These are phyloP conservation scores for Homolaphlyctis polyrhiza DNA, from an alignment of 371 early-diverging fungal genomes.

Conservation along the genomic window DNA sequence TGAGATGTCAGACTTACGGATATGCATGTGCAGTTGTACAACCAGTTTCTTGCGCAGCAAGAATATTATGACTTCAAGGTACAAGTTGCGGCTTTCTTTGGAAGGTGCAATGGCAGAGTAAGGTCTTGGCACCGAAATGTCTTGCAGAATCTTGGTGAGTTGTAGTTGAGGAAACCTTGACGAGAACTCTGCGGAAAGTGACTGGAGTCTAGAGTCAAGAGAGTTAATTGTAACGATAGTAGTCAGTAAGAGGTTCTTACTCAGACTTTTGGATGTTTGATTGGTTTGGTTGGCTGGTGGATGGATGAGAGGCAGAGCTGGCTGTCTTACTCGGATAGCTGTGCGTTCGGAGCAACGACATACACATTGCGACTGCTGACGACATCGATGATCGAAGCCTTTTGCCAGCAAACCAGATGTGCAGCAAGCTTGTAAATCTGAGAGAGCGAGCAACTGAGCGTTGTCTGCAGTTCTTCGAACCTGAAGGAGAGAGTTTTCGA, in stretches of 20 bases:
- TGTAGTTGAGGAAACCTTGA: constrained; percentile 63
- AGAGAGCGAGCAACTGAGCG: constrained; percentile 82
- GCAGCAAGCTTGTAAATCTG: constrained; percentile 84
- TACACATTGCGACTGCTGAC: constrained; percentile 75
- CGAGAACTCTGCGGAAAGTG: constrained; percentile 56
- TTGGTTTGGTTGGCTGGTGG: no score
- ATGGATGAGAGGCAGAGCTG: no score
- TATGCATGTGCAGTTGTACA: constrained; percentile 79
- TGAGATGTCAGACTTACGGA: constrained; percentile 30
- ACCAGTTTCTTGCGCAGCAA: constrained; percentile 73
- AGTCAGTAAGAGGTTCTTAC: no score
- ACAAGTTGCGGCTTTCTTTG: constrained; percentile 62
- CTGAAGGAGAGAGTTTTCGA: no score
- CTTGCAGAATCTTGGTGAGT: constrained; percentile 63
- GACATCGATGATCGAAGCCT: constrained; percentile 81
- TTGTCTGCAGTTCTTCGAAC: constrained; percentile 72
- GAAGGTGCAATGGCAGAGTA: constrained; percentile 57
- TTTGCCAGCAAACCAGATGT: constrained; percentile 87
- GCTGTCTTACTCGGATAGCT: constrained; percentile 54
- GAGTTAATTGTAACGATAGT: no score
- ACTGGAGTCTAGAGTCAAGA: constrained; percentile 48
- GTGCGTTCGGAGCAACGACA: constrained; percentile 65
- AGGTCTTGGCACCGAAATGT: constrained; percentile 68
- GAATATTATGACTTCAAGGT: constrained; percentile 75
- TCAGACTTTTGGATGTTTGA: no score